These are phyloP conservation scores for Magnolia sinica DNA, from an alignment of 164 flowering plant species.

Conservation along the genomic window DNA sequence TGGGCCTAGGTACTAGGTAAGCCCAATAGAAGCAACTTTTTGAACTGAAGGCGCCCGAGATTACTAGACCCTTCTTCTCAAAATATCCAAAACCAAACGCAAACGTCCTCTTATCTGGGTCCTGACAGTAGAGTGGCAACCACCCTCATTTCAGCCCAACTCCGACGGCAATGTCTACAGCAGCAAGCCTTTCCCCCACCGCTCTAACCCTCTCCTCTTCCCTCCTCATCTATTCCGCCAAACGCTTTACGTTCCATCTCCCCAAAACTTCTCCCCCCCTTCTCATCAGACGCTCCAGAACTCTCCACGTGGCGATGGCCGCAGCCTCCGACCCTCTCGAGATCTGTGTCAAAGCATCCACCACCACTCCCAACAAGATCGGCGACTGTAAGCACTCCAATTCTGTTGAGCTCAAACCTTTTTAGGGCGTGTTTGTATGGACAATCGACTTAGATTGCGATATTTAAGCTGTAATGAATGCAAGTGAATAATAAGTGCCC, in stretches of 20 bases:
- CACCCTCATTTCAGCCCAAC: not conserved
- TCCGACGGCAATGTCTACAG: constrained; percentile 2
- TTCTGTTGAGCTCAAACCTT: not conserved
- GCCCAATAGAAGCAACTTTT: no score
- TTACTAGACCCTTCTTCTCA: not conserved
- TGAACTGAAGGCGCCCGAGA: not conserved
- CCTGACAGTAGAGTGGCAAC: not conserved
- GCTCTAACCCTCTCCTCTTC: constrained; percentile 11
- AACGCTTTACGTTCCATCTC: not conserved
- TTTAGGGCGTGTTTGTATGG: no score
- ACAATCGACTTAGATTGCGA: no score
- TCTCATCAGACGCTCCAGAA: not conserved
- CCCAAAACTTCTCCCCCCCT: not conserved
- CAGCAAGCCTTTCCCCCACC: not conserved
- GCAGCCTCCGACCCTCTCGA: constrained; percentile 51
- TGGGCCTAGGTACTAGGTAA: no score
- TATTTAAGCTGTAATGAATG: no score
- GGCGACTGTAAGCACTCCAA: constrained; percentile 64
- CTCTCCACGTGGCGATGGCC: constrained; percentile 30
- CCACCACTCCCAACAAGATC: constrained; percentile 60
- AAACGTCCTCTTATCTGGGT: not conserved
- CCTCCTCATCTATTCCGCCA: not conserved
- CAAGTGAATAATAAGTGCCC: no score
- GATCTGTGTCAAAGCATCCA: constrained; percentile 75
- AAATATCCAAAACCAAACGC: not conserved